Evolutionary conservation across 768 basidiomycete species (phyloP).

Genomic region (Megacollybia marginata): DNA sequence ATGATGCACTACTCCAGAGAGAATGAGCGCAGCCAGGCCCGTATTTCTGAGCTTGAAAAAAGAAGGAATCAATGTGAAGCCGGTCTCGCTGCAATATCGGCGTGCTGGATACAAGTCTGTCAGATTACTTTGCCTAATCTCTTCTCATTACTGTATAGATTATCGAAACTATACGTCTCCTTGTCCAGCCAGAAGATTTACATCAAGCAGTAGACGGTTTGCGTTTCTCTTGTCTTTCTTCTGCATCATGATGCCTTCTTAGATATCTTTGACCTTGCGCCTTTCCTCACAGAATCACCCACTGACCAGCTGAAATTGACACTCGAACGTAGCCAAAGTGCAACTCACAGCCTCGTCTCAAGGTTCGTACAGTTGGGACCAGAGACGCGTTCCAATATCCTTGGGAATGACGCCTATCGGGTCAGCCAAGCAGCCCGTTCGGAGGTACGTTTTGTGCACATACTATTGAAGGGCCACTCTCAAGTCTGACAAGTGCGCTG

Average conservation of each 20-base stretch:
- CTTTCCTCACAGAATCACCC: slow-evolving; percentile 28
- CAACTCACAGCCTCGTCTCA: slow-evolving; percentile 53
- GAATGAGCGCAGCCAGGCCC: slow-evolving; percentile 53
- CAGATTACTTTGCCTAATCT: not conserved
- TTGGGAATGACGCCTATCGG: slow-evolving; percentile 32
- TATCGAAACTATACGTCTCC: slow-evolving; percentile 55
- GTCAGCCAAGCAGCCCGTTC: slow-evolving; percentile 49
- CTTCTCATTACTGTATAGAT: slow-evolving; percentile 33
- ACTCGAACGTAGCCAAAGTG: slow-evolving; percentile 47
- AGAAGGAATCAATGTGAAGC: slow-evolving; percentile 63
- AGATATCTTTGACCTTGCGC: slow-evolving; percentile 44
- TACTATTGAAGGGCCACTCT: slow-evolving; percentile 2
- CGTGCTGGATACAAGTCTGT: slow-evolving; percentile 73
- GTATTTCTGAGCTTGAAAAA: slow-evolving; percentile 58
- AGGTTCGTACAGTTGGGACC: slow-evolving; percentile 43
- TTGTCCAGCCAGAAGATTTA: slow-evolving; percentile 46
- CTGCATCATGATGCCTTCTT: slow-evolving; percentile 1
- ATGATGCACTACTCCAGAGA: slow-evolving; percentile 81
- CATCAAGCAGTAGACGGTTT: slow-evolving; percentile 36
- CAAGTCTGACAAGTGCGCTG: slow-evolving; percentile 38
- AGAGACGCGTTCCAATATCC: slow-evolving; percentile 21
- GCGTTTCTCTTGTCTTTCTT: slow-evolving; percentile 2
- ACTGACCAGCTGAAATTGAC: slow-evolving; percentile 31
- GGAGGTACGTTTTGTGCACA: slow-evolving; percentile 38
- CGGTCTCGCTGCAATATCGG: slow-evolving; percentile 64